phyloP scores from a whole-genome alignment of 2,329 filamentous ascomycete genomes.

The Podosphaera leucotricha region DNA sequence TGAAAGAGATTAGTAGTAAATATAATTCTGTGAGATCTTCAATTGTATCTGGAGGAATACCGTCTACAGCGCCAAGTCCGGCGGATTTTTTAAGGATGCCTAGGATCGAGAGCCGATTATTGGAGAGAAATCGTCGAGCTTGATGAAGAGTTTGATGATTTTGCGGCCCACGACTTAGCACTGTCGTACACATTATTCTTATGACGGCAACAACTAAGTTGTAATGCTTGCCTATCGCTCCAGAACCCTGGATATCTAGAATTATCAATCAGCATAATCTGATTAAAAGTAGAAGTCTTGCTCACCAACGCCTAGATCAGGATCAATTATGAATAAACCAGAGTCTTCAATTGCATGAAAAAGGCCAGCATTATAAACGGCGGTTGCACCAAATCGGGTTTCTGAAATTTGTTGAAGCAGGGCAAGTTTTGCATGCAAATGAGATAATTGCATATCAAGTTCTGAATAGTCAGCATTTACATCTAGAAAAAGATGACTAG shows the following conservation, averaged over 20 bases:
- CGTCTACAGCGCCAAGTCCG: constrained; percentile 36
- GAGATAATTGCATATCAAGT: constrained; percentile 19
- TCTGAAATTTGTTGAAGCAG: constrained; percentile 69
- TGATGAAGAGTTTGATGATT: constrained; percentile 51
- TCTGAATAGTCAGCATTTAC: constrained; percentile 7
- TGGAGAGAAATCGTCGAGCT: constrained; percentile 54
- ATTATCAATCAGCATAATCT: constrained; percentile 1
- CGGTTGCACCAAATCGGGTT: constrained; percentile 59
- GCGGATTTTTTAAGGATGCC: constrained; percentile 78
- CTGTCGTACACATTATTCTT: constrained; percentile 58
- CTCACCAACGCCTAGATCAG: constrained; percentile 60
- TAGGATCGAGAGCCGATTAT: constrained; percentile 65
- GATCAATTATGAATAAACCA: constrained; percentile 70
- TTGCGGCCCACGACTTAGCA: constrained; percentile 59
- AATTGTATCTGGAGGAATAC: constrained; percentile 32
- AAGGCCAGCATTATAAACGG: constrained; percentile 72
- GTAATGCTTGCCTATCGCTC: constrained; percentile 26
- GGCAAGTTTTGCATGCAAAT: constrained; percentile 49
- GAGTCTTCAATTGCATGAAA: constrained; percentile 63
- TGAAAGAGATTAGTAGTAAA: constrained; percentile 59
- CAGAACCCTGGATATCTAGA: constrained; percentile 13
- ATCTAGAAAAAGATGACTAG: not conserved
- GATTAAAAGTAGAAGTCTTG: constrained; percentile 2
- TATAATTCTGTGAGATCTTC: constrained; percentile 66
- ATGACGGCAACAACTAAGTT: constrained; percentile 57